These are phyloP conservation scores for Punica granatum DNA, from an alignment of 345 rosid genomes.

Conservation along the genomic window DNA sequence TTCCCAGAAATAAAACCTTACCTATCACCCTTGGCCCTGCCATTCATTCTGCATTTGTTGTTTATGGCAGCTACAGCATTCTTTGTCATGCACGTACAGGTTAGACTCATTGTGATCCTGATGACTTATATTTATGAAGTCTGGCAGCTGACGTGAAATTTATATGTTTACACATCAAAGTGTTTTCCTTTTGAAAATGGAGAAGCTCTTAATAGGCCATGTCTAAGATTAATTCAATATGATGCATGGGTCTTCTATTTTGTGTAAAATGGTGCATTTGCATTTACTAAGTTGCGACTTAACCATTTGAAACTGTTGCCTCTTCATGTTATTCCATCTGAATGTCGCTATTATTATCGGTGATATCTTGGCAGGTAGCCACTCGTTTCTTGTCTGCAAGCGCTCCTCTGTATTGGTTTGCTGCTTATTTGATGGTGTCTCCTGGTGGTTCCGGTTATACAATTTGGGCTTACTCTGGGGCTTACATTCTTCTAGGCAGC, in stretches of 20 bases:
- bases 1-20: conserved; percentile 29
- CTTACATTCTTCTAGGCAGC: conserved; percentile 74
- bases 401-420: conserved; percentile 87
- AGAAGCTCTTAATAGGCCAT: background rate
- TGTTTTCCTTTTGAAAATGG: background rate
- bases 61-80: conserved; percentile 73
- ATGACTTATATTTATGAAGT: background rate
- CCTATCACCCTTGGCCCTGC: conserved; percentile 44
- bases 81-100: conserved; percentile 94
- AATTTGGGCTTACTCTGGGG: conserved; percentile 63
- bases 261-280: too few species aligned
- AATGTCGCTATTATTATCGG: background rate
- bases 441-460: conserved; percentile 27
- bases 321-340: background rate
- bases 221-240: background rate
- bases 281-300: background rate
- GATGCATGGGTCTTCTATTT: too few species aligned
- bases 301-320: background rate
- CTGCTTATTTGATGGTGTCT: conserved; percentile 38
- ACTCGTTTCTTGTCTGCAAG: conserved; percentile 88
- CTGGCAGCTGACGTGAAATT: background rate
- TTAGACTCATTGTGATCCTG: conserved; percentile 14
- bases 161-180: background rate
- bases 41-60: conserved; percentile 61
- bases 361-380: conserved; percentile 48